A percentile compares a stretch with the other conserved stretches of the same genome.
Evolutionary conservation across 306 rosid genomes (phyloP).

Genomic region (Canavalia gladiata): DNA sequence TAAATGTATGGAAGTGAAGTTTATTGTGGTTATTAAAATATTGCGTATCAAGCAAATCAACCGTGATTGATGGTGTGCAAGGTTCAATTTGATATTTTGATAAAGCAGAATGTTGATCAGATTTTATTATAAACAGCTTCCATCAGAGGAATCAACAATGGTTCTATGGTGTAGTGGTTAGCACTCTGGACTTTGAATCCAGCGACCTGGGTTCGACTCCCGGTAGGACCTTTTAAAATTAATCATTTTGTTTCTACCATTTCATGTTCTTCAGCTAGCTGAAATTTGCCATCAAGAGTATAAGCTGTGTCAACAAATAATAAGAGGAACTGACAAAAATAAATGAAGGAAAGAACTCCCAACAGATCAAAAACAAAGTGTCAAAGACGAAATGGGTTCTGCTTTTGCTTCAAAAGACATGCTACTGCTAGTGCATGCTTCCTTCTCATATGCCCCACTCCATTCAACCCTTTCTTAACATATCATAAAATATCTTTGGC

Average conservation of each 20-base stretch:
- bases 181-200: conserved; percentile 76
- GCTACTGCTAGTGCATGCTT: conserved; percentile 2
- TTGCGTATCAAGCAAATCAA: not conserved
- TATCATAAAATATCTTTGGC: conserved; percentile 74
- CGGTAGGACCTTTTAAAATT: conserved; percentile 56
- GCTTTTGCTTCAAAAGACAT: not conserved
- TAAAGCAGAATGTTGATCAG: too few relatives aligned
- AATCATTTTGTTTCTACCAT: not conserved
- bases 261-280: not conserved
- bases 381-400: not conserved
- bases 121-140: too few relatives aligned
- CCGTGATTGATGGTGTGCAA: not conserved
- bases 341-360: conserved; percentile 4
- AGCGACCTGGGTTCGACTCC: conserved; percentile 72
- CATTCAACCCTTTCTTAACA: conserved; percentile 49
- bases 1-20: not conserved
- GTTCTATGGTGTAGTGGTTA: conserved; percentile 75
- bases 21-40: not conserved
- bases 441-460: not conserved
- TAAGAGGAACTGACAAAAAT: not conserved
- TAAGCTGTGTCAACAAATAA: not conserved
- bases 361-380: not conserved
- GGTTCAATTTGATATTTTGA: too few relatives aligned
- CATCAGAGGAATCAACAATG: not conserved
- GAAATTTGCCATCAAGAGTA: too few relatives aligned